Base-by-base conservation (phyloP, 208 protist genomes). In the Trypanosoma conorhini region DNA sequence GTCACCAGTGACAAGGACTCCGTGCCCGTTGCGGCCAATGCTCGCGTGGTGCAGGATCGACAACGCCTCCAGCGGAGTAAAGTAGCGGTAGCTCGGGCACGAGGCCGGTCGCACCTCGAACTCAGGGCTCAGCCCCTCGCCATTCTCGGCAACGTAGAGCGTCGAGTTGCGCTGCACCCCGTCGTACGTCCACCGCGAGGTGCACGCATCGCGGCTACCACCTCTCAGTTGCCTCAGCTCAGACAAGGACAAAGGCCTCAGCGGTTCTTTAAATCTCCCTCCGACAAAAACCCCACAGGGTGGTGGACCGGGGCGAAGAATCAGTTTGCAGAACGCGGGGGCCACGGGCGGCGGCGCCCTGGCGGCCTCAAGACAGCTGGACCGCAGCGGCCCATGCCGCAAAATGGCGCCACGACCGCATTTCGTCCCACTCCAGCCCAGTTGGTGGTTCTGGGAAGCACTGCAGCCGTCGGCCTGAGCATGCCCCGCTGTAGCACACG, bases 1-100 rank as follows among this genome's bases (percentile, higher is more conserved):
- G 56, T 77, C 72, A 15, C 72, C 72, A 26, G 50, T 68, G 24
- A 77, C 50, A 33, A 77, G 8, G 21, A 77, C 30, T 3, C 48
- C 51, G 42, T 55, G 26, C 7, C 72, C 67, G 66, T 75, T 75
- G 52, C 38, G 26, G 9, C 65, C 54, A 67, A 67, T 67, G 54
- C 54, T 62, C 65, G 65, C 65, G 10, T 60, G 52, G 48, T 58
- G 65, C 52, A 70, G 31, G 21, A 58, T 59, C 51, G 65, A 52
- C 26, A 70, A 38, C 24, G 58, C 54, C 65, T n/a, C 65, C 13
- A 28, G 28, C 52, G 62, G 38, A 59, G 33, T 26, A 35, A 67
- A 54, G 62, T 67, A 67, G 5, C 62, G 57, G 33, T 62, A 62
- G 57, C 57, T 62, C 35, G 57, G 31, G 13, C 57, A 62, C 30